These are phyloP conservation scores for Colletotrichum zoysiae DNA, from an alignment of 2,329 filamentous ascomycete species.

Conservation along the genomic window DNA sequence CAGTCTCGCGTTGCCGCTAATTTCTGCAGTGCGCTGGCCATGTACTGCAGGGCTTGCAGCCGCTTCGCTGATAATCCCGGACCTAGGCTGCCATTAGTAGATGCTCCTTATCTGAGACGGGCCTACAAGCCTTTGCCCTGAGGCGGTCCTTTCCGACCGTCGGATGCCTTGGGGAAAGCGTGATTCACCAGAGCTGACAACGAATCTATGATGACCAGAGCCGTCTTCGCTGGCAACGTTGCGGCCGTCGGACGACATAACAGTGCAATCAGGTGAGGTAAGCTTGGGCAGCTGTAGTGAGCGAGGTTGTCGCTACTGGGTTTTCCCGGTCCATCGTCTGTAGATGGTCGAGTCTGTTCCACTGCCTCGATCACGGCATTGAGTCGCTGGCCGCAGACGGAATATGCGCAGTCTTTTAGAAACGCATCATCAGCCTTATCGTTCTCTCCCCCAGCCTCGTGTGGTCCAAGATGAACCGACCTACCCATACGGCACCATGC, in stretches of 20 bases:
- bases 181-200: conserved; percentile 82
- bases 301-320: conserved; percentile 50
- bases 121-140: conserved; percentile 53
- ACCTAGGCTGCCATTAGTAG: conserved; percentile 46
- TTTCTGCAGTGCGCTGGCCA: conserved; percentile 79
- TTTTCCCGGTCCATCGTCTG: conserved; percentile 27
- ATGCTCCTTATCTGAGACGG: conserved; percentile 25
- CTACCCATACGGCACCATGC: conserved; percentile 83
- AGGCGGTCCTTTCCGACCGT: conserved; percentile 54
- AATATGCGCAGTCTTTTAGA: conserved; percentile 56
- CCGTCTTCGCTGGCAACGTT: conserved; percentile 73
- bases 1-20: conserved; percentile 80
- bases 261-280: conserved; percentile 82
- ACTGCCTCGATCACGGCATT: conserved; percentile 45
- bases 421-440: conserved; percentile 27
- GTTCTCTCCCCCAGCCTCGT: not conserved
- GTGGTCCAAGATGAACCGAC: conserved; percentile 62
- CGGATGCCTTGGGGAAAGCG: conserved; percentile 75
- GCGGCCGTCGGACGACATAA: conserved; percentile 74
- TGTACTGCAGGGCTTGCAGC: conserved; percentile 67
- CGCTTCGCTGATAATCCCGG: conserved; percentile 57
- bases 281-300: conserved; percentile 67
- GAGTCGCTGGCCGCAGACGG: conserved; percentile 55
- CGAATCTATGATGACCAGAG: conserved; percentile 82
- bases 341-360: conserved; percentile 2